These are phyloP conservation scores for Microdochium trichocladiopsis DNA, from an alignment of 2,329 filamentous ascomycete species.

Conservation along the genomic window DNA sequence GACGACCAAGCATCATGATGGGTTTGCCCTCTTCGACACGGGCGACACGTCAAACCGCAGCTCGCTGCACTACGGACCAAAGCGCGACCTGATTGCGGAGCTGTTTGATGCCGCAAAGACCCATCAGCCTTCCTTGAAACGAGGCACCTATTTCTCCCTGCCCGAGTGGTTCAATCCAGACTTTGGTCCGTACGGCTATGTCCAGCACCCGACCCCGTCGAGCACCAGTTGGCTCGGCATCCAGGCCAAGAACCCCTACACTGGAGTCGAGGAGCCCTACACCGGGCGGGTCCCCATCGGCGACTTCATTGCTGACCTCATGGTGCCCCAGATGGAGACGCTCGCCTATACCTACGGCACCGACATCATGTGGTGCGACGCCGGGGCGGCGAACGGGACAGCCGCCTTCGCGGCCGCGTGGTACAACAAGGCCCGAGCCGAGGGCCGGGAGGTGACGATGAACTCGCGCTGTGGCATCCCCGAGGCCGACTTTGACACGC, in stretches of 20 bases:
- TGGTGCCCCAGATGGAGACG: conserved; percentile 37
- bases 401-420: conserved; percentile 30
- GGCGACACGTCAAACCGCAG: conserved; percentile 29
- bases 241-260: conserved; percentile 34
- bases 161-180: conserved; percentile 43
- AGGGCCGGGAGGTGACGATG: conserved; percentile 42
- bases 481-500: conserved; percentile 51
- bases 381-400: conserved; percentile 32
- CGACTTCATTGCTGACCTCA: conserved; percentile 35
- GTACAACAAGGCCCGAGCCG: conserved; percentile 28
- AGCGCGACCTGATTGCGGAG: conserved; percentile 31
- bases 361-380: conserved; percentile 45
- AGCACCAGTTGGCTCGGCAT: conserved; percentile 28
- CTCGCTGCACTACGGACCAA: conserved; percentile 30
- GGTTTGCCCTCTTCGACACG: conserved; percentile 36
- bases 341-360: conserved; percentile 33
- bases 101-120: conserved; percentile 32
- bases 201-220: conserved; percentile 16
- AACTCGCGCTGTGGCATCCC: conserved; percentile 50
- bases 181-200: conserved; percentile 34
- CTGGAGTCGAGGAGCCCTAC: conserved; percentile 30
- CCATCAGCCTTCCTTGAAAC: conserved; percentile 31
- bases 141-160: conserved; percentile 40
- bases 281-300: conserved; percentile 27
- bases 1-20: conserved; percentile 40